phyloP scores from a whole-genome alignment of 2,329 filamentous ascomycete species.

The Fusarium nematophilum region DNA sequence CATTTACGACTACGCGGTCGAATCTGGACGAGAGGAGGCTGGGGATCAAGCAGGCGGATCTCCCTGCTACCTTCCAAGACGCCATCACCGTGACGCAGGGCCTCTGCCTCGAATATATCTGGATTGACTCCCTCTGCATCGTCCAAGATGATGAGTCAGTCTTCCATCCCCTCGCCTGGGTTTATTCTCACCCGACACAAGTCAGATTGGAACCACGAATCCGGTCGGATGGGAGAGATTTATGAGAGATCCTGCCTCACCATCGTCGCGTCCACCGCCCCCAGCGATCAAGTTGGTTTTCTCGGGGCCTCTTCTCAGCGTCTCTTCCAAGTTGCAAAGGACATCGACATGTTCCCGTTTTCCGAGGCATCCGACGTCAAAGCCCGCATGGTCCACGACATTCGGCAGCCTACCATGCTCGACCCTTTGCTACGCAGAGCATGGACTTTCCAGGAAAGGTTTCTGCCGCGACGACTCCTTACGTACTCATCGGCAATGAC shows the following conservation, averaged over 20 bases:
- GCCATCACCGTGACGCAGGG: background rate
- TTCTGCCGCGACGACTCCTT: background rate
- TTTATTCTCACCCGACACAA: background rate
- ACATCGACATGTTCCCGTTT: background rate
- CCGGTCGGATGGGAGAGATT: background rate
- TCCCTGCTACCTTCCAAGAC: background rate
- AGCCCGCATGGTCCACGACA: background rate
- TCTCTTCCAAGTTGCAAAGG: background rate
- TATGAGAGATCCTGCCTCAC: background rate
- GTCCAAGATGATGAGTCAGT: background rate
- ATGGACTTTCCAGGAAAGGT: background rate
- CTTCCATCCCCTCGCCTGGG: too few species aligned
- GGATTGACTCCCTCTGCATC: conserved; percentile 1
- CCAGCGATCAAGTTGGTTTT: background rate
- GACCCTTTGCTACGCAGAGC: background rate
- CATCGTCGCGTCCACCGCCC: background rate
- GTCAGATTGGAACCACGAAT: background rate
- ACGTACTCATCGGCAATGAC: background rate
- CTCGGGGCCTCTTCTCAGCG: background rate
- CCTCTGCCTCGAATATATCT: background rate
- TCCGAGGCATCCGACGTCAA: background rate
- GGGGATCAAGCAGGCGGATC: background rate
- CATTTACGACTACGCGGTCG: background rate
- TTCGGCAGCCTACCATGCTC: background rate
- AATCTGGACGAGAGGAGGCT: background rate